A percentile compares a stretch with the other conserved stretches of the same genome.
Conservation (phyloP, 2,329 filamentous ascomycete species). For the Fusarium buxicola region DNA sequence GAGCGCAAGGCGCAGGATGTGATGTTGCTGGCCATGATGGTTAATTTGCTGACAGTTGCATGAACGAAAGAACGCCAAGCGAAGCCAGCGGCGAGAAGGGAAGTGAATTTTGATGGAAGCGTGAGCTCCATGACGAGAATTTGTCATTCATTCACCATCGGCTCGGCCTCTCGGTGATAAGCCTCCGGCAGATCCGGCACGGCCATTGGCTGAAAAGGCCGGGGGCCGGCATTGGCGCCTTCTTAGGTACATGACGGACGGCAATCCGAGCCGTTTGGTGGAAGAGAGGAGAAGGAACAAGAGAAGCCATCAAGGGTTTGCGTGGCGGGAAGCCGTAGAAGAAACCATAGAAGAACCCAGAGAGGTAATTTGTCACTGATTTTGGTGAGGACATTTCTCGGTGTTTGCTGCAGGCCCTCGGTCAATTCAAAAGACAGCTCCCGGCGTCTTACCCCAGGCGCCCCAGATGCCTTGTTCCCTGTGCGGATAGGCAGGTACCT, state of each 20-base stretch:
- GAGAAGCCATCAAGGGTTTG: constrained; percentile 19
- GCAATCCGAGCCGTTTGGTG: constrained; percentile 19
- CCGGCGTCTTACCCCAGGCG: background rate
- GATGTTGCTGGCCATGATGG: constrained; percentile 70
- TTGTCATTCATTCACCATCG: constrained; percentile 55
- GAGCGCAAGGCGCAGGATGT: constrained; percentile 79
- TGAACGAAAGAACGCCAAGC: constrained; percentile 36
- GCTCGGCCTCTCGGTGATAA: constrained; percentile 54
- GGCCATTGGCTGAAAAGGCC: constrained; percentile 48
- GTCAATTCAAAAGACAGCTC: background rate
- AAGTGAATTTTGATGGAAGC: constrained; percentile 41
- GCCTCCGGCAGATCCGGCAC: constrained; percentile 32
- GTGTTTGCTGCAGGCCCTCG: background rate
- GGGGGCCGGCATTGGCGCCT: constrained; percentile 27
- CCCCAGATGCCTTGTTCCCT: constrained; percentile 14
- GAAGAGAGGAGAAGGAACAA: constrained; percentile 14
- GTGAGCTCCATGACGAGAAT: constrained; percentile 46
- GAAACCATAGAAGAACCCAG: background rate
- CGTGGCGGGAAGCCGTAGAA: constrained; percentile 21
- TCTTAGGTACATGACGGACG: constrained; percentile 26
- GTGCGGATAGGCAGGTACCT: too few relatives aligned
- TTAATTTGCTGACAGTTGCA: constrained; percentile 41
- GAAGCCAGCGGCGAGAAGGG: constrained; percentile 30
- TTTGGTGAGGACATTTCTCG: background rate
- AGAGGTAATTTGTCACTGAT: background rate